Evolutionary conservation across 148 eudicot genomes (phyloP).

Genomic region (Cornus florida): DNA sequence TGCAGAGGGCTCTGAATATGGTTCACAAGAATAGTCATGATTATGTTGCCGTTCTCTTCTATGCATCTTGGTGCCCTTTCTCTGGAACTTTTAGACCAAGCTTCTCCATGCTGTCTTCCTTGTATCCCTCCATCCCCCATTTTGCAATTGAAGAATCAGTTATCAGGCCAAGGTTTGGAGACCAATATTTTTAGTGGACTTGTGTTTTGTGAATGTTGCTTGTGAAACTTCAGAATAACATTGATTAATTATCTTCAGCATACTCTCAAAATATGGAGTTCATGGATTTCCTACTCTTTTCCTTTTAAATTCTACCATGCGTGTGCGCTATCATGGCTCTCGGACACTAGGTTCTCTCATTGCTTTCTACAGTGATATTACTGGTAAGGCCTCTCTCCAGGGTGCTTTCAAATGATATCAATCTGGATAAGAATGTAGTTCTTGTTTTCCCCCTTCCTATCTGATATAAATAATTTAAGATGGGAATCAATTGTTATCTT

Average conservation of each 20-base stretch:
- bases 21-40: conserved; percentile 48
- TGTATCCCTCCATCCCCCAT: conserved; percentile 84
- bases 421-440: not conserved
- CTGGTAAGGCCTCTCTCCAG: conserved; percentile 45
- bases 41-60: conserved; percentile 84
- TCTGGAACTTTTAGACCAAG: conserved; percentile 72
- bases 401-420: not conserved
- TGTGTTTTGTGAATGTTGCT: not conserved
- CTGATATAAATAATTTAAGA: not conserved
- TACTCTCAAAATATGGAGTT: conserved; percentile 88
- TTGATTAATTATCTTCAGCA: conserved; percentile 46
- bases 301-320: conserved; percentile 82
- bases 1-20: conserved; percentile 70
- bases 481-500: not conserved
- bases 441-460: not conserved
- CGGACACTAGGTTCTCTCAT: conserved; percentile 71
- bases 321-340: conserved; percentile 78
- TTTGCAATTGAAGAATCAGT: conserved; percentile 84
- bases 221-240: conserved; percentile 8
- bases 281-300: conserved; percentile 90
- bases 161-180: conserved; percentile 78
- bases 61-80: conserved; percentile 98
- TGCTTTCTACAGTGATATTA: conserved; percentile 67
- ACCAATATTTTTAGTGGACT: not conserved
- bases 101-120: conserved; percentile 64